These are phyloP conservation scores for Arctium minus DNA, from an alignment of 129 eudicot species.

Conservation along the genomic window DNA sequence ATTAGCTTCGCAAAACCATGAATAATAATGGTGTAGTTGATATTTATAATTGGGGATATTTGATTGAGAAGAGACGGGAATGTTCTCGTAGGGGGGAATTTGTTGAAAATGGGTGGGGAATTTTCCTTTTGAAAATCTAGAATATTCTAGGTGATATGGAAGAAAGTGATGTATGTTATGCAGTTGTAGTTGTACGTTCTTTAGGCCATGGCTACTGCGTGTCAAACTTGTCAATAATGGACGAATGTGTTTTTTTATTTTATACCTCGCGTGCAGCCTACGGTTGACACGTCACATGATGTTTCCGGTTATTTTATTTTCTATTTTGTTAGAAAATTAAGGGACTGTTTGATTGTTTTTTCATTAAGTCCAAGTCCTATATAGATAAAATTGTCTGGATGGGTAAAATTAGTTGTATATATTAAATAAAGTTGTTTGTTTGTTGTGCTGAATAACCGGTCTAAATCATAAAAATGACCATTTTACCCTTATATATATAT, in stretches of 20 bases:
- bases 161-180: not conserved
- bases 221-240: not conserved
- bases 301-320: not conserved
- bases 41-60: slow-evolving; percentile 13
- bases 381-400: no score
- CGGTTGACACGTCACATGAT: slow-evolving; percentile 3
- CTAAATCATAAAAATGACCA: no score
- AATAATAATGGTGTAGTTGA: not conserved
- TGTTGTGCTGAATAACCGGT: no score
- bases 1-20: not conserved
- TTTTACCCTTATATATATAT: no score
- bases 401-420: no score
- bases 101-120: not conserved
- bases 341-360: no score
- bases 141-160: not conserved
- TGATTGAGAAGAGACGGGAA: slow-evolving; percentile 22
- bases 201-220: not conserved
- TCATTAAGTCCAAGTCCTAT: no score
- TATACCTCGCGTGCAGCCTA: slow-evolving; percentile 1
- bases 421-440: no score
- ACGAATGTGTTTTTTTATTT: not conserved
- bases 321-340: no score
- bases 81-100: not conserved
- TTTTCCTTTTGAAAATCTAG: not conserved
- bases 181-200: not conserved